Evolutionary conservation across 768 basidiomycete genomes (phyloP), one percentile per base, ranked within the genome.

Genomic region (Cystofilobasidium ferigula): DNA sequence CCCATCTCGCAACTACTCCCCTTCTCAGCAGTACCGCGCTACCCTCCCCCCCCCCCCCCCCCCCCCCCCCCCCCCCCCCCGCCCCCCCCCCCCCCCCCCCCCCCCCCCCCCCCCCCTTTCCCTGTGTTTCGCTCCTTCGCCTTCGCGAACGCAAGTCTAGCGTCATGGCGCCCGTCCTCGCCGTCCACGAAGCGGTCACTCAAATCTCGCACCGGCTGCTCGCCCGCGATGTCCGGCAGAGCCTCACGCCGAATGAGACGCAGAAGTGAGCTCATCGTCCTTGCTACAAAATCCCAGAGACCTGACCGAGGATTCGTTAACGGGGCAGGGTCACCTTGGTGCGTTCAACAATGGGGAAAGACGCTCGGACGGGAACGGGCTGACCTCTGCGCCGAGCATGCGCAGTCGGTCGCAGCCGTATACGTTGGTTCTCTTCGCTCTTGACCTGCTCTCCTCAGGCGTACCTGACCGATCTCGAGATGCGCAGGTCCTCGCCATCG

Each of bases 401-500:
- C 4, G 22, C 16, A 22, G 6, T 10, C 40, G 12, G 51, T 4
- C 32, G 61, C 61, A 12, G 61, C 47, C 10, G 22, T 16, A 24
- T 62, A 62, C 35, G 61, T 62, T 7, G 10, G 61, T 24, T 26
- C 16, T 24, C 18, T 26, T 36, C 24, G 24, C 42, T 26, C 43
- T 47, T 43, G 9, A 7, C 10, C 24, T 45, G 3, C 20, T 24
- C 59, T 60, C 12, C 14, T 47, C 4, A 1, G 0, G 24, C 28
- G 48, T 26, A 3, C 14, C 36, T 38, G 8, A 10, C 0, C 8
- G 48, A 0, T 18, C 42, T n/a, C n/a, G n/a, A n/a, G n/a, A 18
- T 43, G 14, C 20, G 42, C 63, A 64, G 63, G 56, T 64, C 20
- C 22, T 64, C 30, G 12, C 35, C 24, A 57, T 64, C 24, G 36